Conservation (phyloP, 805 yeast genomes). For the Saccharomycopsis vini region DNA sequence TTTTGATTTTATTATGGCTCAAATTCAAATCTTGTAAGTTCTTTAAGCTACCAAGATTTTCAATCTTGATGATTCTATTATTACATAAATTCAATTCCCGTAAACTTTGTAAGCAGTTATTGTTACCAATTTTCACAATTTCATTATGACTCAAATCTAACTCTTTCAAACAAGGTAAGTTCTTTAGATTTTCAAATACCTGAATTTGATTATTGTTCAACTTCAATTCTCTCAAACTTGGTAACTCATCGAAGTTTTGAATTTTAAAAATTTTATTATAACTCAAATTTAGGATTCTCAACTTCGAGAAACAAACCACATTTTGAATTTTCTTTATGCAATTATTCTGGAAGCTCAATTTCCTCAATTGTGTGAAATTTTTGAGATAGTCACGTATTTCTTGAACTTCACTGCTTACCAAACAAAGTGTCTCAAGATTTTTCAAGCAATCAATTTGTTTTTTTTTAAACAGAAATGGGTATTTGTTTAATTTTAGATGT, state of each 20-base stretch:
- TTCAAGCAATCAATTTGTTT: too few relatives aligned
- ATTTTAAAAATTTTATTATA: slow-evolving; percentile 5
- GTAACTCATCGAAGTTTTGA: slow-evolving; percentile 3
- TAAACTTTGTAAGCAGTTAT: not conserved
- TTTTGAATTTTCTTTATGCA: slow-evolving; percentile 6
- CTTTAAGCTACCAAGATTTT: slow-evolving; percentile 4
- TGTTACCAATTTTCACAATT: not conserved
- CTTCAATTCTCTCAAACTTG: not conserved
- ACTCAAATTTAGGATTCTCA: slow-evolving; percentile 7
- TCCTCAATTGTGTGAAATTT: not conserved
- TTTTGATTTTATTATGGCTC: slow-evolving; percentile 1
- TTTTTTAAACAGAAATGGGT: too few relatives aligned
- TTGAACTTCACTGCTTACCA: too few relatives aligned
- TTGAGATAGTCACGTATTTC: too few relatives aligned
- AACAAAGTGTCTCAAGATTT: too few relatives aligned
- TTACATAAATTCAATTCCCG: slow-evolving; percentile 6
- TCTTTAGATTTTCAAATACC: not conserved
- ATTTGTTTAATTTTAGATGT: too few relatives aligned
- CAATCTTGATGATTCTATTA: slow-evolving; percentile 6
- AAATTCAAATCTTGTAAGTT: slow-evolving; percentile 1
- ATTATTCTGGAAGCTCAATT: slow-evolving; percentile 8
- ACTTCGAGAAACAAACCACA: slow-evolving; percentile 1
- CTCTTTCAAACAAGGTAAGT: not conserved
- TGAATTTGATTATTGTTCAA: not conserved
- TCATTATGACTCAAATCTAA: slow-evolving; percentile 2